phyloP scores from a whole-genome alignment of 192 early-diverging fungal species.

The Dissophora globulifera region DNA sequence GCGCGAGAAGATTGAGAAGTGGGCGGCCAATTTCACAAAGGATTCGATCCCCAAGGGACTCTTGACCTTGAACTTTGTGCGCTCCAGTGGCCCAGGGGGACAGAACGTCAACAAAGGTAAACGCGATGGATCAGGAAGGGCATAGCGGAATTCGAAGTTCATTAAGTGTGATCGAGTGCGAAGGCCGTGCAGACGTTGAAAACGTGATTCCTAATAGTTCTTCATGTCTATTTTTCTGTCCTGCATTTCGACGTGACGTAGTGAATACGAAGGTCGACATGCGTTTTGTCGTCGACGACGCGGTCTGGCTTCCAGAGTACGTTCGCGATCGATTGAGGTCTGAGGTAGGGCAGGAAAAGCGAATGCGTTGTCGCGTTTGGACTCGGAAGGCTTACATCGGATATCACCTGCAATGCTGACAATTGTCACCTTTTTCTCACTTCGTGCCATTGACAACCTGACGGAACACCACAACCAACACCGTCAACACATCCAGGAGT shows the following conservation, averaged over 20 bases:
- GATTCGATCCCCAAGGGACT: conserved; percentile 69
- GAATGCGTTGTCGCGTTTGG: too few species aligned
- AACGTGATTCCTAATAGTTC: not conserved
- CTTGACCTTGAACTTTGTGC: conserved; percentile 68
- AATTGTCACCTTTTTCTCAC: too few species aligned
- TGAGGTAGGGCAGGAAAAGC: conserved; percentile 36
- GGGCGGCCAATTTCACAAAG: conserved; percentile 61
- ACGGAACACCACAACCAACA: too few species aligned
- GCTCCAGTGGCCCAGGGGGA: conserved; percentile 88
- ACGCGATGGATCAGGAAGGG: too few species aligned
- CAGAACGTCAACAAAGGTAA: conserved; percentile 94
- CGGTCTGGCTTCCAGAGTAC: conserved; percentile 79
- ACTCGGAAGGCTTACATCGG: too few species aligned
- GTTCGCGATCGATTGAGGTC: conserved; percentile 68
- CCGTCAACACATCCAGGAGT: conserved; percentile 41
- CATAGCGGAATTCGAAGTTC: too few species aligned
- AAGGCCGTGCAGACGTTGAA: too few species aligned
- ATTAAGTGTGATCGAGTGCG: too few species aligned
- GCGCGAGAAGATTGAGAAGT: conserved; percentile 53
- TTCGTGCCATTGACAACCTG: too few species aligned
- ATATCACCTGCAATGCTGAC: too few species aligned
- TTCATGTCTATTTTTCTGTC: not conserved
- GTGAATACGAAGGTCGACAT: conserved; percentile 89
- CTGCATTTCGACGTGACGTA: conserved; percentile 28
- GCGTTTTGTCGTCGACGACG: conserved; percentile 73